These are phyloP conservation scores for Macrophomina phaseolina DNA, from an alignment of 2,329 filamentous ascomycete genomes.

Conservation along the genomic window DNA sequence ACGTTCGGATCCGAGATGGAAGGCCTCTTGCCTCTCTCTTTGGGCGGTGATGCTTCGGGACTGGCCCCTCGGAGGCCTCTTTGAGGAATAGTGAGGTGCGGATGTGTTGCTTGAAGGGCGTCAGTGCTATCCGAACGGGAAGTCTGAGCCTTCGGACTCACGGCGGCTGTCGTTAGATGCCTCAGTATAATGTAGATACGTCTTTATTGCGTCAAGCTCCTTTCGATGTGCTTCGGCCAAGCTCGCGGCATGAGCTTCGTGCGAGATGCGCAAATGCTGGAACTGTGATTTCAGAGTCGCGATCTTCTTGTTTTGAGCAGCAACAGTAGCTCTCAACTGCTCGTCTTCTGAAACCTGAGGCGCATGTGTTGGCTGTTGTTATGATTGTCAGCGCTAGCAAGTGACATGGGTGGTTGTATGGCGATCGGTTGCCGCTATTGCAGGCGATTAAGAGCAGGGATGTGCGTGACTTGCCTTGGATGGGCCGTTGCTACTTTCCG, in stretches of 20 bases:
- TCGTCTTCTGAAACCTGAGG: conserved; percentile 30
- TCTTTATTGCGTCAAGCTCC: conserved; percentile 46
- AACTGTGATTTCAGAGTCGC: conserved; percentile 44
- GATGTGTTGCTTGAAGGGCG: neutral
- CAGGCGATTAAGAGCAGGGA: neutral
- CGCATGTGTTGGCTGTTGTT: conserved; percentile 9
- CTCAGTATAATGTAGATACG: conserved; percentile 48
- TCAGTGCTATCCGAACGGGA: neutral
- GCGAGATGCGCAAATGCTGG: conserved; percentile 41
- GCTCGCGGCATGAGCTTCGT: conserved; percentile 47
- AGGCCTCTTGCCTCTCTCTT: neutral
- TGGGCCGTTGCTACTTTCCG: conserved; percentile 16
- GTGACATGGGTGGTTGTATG: neutral
- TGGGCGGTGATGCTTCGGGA: neutral
- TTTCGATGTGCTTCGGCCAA: conserved; percentile 46
- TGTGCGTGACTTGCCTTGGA: conserved; percentile 22
- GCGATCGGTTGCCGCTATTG: neutral
- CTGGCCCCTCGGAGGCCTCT: neutral
- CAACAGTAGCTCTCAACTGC: conserved; percentile 38
- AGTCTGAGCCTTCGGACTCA: neutral
- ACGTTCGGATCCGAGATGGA: neutral
- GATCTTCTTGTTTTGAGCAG: conserved; percentile 41
- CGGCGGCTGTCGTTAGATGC: conserved; percentile 32
- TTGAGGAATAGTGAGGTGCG: neutral
- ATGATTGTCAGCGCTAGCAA: conserved; percentile 7